Evolutionary conservation across 306 rosid genomes (phyloP).

Genomic region (Vachellia collinsii): DNA sequence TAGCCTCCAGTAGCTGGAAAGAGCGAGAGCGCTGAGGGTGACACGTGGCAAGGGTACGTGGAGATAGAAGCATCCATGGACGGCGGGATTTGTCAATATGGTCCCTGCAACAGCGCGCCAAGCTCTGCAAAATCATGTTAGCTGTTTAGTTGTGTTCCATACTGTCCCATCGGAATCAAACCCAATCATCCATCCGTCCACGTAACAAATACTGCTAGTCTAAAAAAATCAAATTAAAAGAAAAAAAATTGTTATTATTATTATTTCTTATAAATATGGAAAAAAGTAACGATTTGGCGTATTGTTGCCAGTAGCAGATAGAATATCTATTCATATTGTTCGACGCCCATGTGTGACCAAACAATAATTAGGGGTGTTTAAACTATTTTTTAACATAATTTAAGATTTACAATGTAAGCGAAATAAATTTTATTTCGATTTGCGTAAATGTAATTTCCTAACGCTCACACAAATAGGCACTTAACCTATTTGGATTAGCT

Average conservation of each 20-base stretch:
- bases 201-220: not conserved
- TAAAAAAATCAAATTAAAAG: not conserved
- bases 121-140: not conserved
- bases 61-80: conserved; percentile 34
- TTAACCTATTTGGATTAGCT: no score
- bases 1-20: no score
- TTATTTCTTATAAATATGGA: not conserved
- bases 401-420: no score
- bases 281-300: not conserved
- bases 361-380: no score
- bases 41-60: conserved; percentile 47
- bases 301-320: no score
- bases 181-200: conserved; percentile 18
- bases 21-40: not conserved
- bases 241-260: not conserved
- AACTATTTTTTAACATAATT: no score
- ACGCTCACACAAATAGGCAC: no score
- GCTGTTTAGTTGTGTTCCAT: not conserved
- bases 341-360: no score
- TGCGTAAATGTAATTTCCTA: no score
- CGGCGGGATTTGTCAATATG: conserved; percentile 42
- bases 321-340: no score
- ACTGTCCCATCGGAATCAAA: conserved; percentile 29
- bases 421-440: no score
- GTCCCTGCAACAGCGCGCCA: not conserved